Base-by-base conservation (phyloP, 495 filamentous ascomycete species). In the Amorphotheca resinae region DNA sequence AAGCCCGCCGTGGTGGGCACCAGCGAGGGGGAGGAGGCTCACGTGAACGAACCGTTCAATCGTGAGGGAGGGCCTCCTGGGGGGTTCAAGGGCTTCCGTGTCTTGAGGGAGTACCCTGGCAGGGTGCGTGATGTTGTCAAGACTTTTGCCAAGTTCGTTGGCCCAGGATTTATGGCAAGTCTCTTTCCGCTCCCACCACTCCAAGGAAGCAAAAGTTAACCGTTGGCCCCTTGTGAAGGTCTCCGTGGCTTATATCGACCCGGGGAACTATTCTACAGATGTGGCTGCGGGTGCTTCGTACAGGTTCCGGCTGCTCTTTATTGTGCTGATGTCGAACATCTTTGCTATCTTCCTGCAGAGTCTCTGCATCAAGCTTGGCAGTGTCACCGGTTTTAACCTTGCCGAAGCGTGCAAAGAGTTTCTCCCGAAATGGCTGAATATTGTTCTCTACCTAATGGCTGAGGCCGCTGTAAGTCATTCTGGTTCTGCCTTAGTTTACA, bases 201-300 rank as follows among this genome's bases (percentile, higher is more conserved):
- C 17, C 9, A 33, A 22, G 11, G 25, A 28, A 28, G 11, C 5
- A 5, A 28, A 11, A 28, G 5, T 11, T 5, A 11, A 28, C 11
- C 22, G 36, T 7, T 40, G 23, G 11, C 12, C 26, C 32, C 22
- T 14, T 30, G 9, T 30, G 9, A 23, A 55, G 49, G 50, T 52
- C 41, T 40, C 52, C 26, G 53, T 57, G 14, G 45, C 50, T 9
- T 76, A 80, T 63, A 85, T 89, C 51, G 83, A 89, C 48, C 83
- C 83, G 6, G 83, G 83, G 39, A 93, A 93, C 59, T 89, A 89
- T 59, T 73, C 84, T 3, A 89, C 85, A 22, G 85, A 87, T 61
- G 80, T 87, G 39, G 74, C 81, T 23, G 85, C 79, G 31, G 80
- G 80, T 46, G 76, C 79, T 23, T 59, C 68, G 11, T 80, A 69